Evolutionary conservation across 495 filamentous ascomycete genomes (phyloP), one percentile per base, ranked within the genome.

Genomic region (Friedmanniomyces simplex): DNA sequence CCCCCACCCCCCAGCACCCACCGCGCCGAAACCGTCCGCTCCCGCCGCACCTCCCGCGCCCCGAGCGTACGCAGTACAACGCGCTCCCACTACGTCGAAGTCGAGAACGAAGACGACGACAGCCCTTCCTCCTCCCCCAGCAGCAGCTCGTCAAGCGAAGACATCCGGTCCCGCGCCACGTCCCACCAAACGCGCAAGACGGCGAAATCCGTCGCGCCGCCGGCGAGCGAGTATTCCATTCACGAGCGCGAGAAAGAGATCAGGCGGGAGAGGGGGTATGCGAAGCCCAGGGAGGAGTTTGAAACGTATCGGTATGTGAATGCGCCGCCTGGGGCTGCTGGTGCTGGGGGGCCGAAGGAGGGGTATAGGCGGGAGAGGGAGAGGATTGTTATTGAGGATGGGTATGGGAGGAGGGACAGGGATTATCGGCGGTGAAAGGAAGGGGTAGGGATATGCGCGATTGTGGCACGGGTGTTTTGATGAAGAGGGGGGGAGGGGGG

Each of bases 241-340:
- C 61, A 67, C 46, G 65, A 69, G 60, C 58, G 47, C 2, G 57
- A 60, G 43, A 32, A 62, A 32, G 69, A 71, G 53, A 52, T 64
- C 11, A 39, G 67, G 39, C 49, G 63, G 12, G 64, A 68, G 52
- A 43, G 66, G 25, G 47, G 56, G n/a, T 59, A 65, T 25, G 58
- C 62, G 21, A 48, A 57, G 51, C 46, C 46, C 12, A n/a, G n/a
- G n/a, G n/a, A n/a, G n/a, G 63, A 66, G 32, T 69, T 69, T 51
- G 69, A 71, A 52, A 60, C 60, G 16, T 71, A 61, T 45, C 57
- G 68, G 36, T 72, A 72, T 58, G 62, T 72, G 24, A 64, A 71
- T 45, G 64, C 66, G 45, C 69, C 61, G 50, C 54, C 52, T 21
- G 60, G 61, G n/a, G n/a, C n/a, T n/a, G n/a, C n/a, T n/a, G n/a